Base-by-base conservation (phyloP, 805 yeast species). In the Yamadazyma tumulicola region DNA sequence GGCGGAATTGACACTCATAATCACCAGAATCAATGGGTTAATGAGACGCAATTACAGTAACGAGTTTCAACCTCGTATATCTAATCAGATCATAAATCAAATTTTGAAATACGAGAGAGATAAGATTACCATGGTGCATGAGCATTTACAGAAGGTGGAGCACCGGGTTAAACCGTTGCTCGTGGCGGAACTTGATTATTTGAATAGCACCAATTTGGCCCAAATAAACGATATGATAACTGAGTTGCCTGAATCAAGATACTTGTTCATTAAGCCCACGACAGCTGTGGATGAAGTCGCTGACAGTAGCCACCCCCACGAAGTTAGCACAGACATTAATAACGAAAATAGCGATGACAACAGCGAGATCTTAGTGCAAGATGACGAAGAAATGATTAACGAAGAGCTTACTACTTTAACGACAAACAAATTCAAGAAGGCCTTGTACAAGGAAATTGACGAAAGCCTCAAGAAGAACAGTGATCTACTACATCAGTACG, bases 21-120 rank as follows among this genome's bases (percentile, higher is more conserved):
- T 44, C 12, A 29, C 36, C 29, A 34, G 37, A 17, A 30, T 46
- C 22, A 44, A 42, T 26, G 27, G 36, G 9, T 31, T 41, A 21
- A 32, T 44, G 8, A 47, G 49, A 29, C 39, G 66, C 10, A 62
- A 59, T 41, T 55, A 57, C 34, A 39, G 54, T 15, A 47, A 42
- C 31, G 34, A 46, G 26, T 63, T 56, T 48, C 40, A 47, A 18
- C 37, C 49, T 20, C 66, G 64, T 38, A 52, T 59, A n/a, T 47
- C 54, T 4, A 54, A 55, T 37, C 69, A 62, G 34, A 55, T 66
- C 1, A 57, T 55, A 14, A 66, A 56, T 39, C 71, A 66, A 39
- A 46, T 65, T 11, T 24, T 57, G 7, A 59, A 61, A 42, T 40
- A 51, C 28, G 71, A 66, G 36, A 47, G 49, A 22, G 49, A 52